phyloP scores from a whole-genome alignment of 1,284 basidiomycete species.

The Boletus albobrunnescens region DNA sequence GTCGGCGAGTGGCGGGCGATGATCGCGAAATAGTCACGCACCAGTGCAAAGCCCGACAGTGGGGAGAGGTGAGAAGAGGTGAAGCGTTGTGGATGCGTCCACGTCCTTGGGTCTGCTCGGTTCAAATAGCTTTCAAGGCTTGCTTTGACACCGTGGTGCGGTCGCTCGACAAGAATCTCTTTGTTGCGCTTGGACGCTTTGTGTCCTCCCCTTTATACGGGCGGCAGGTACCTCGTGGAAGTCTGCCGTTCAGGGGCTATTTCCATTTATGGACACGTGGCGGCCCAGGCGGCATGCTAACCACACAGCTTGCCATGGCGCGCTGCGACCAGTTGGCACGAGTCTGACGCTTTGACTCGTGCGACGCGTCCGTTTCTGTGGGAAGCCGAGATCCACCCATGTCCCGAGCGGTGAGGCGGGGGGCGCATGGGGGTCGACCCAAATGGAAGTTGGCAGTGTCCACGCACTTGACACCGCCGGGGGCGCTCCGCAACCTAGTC shows the following conservation, averaged over 20 bases:
- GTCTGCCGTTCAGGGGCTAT: slow-evolving; percentile 19
- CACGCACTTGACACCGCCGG: not conserved
- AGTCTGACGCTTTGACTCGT: slow-evolving; percentile 20
- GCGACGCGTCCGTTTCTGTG: not conserved
- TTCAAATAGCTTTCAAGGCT: slow-evolving; percentile 18
- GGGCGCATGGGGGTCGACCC: not conserved
- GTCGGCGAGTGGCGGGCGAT: not conserved
- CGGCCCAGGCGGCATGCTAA: slow-evolving; percentile 2
- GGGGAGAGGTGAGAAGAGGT: not conserved
- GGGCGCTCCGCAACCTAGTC: not conserved
- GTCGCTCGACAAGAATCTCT: slow-evolving; percentile 5
- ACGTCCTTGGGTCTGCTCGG: not conserved
- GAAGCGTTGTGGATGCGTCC: not conserved
- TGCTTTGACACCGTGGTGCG: slow-evolving; percentile 19
- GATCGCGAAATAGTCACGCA: slow-evolving; percentile 2
- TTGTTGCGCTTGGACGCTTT: slow-evolving; percentile 20
- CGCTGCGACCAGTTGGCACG: not conserved
- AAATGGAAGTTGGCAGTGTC: not conserved
- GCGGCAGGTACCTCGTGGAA: slow-evolving; percentile 2
- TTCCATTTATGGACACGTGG: slow-evolving; percentile 19
- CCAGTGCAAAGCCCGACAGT: not conserved
- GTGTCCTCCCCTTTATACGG: slow-evolving; percentile 16
- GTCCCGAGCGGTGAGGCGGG: not conserved
- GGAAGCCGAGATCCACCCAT: not conserved
- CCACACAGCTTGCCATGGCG: slow-evolving; percentile 11